Conservation (phyloP, 495 filamentous ascomycete genomes). For the Penicillium subrubescens region DNA sequence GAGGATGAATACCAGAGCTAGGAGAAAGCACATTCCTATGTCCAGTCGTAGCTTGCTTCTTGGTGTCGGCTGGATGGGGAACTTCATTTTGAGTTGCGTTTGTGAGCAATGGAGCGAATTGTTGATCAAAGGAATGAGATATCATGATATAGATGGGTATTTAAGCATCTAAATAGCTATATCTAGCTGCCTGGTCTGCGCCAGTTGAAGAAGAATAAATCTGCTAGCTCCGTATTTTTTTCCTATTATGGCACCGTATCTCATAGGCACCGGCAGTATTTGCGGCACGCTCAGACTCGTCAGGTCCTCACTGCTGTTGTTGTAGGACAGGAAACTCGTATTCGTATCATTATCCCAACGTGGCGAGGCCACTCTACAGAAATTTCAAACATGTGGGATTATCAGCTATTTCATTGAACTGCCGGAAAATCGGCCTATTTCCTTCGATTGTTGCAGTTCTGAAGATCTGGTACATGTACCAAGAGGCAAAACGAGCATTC, state of each 20-base stretch:
- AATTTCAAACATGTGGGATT: background rate
- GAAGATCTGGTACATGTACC: background rate
- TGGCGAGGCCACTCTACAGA: background rate
- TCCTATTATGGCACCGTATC: background rate
- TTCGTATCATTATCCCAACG: background rate
- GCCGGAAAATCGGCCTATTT: background rate
- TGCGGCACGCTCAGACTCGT: background rate
- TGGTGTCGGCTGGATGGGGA: background rate
- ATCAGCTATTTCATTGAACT: background rate
- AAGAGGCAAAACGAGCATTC: background rate
- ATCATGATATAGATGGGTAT: background rate
- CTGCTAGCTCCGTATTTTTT: background rate
- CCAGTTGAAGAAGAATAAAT: background rate
- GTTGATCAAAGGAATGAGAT: background rate
- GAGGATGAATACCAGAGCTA: slow-evolving; percentile 26
- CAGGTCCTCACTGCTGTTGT: background rate
- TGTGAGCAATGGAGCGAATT: background rate
- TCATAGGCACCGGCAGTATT: background rate
- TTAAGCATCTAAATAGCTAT: background rate
- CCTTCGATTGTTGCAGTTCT: background rate
- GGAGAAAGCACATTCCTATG: slow-evolving; percentile 20
- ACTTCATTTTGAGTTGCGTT: background rate
- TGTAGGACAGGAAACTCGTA: background rate
- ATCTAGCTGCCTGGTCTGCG: background rate
- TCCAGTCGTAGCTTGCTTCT: slow-evolving; percentile 6